Evolutionary conservation across 31 red algal genomes (phyloP).

Genomic region (Porphyra umbilicalis): DNA sequence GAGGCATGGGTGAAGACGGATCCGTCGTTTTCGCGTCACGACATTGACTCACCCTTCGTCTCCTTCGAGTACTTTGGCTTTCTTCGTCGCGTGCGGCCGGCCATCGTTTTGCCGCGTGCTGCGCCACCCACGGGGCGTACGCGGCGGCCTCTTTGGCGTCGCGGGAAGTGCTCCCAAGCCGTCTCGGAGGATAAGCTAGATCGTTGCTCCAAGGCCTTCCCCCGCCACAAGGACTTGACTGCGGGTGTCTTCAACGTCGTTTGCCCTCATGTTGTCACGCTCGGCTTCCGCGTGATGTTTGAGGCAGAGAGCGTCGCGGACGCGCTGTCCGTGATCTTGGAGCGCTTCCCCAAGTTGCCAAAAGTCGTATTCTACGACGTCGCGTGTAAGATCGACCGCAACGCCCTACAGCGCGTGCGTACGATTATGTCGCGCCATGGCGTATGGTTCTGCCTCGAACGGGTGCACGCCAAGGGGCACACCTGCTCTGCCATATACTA

Average conservation of each 20-base stretch:
- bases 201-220: not conserved
- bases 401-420: not conserved
- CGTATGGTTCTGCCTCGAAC: not conserved
- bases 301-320: no score
- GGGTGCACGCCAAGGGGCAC: not conserved
- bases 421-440: not conserved
- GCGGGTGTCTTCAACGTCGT: not conserved
- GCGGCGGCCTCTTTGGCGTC: no score
- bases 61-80: not conserved
- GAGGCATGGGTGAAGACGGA: no score
- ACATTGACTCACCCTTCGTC: not conserved
- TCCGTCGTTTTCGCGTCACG: no score
- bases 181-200: not conserved
- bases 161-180: not conserved
- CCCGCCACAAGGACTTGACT: not conserved
- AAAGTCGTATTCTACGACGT: not conserved
- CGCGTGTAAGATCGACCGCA: not conserved
- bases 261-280: not conserved
- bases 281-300: not conserved
- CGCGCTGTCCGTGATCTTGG: no score
- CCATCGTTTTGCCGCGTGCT: not conserved
- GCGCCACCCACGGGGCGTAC: no score
- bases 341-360: not conserved
- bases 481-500: not conserved
- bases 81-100: not conserved